Base-by-base conservation (phyloP, 1,284 basidiomycete species). In the Hypsizygus ulmarius region DNA sequence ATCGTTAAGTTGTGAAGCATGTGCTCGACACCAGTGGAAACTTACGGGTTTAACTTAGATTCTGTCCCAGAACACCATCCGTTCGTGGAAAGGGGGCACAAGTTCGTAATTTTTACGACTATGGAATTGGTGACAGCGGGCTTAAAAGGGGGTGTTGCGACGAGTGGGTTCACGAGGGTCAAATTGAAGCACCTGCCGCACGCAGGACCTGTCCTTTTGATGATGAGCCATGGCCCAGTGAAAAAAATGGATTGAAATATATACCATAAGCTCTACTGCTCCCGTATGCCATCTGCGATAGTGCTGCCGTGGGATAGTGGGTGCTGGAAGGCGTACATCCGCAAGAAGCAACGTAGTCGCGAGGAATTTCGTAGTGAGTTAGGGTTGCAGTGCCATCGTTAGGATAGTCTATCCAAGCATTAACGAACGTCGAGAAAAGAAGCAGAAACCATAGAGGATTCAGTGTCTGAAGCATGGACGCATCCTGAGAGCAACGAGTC, bases 111-210 rank as follows among this genome's bases (percentile, higher is more conserved):
- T 65, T 90, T 90, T 42, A 90, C 68, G 15, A 87, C 75, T 11
- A 90, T 68, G 36, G 76, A 84, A 46, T 81, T 85, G 12, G 73
- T 68, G n/a, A 69, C 68, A 29, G 75, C 59, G 1, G 86, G 86
- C 57, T 77, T 78, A 64, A 86, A 90, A 0, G 80, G 84, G n/a
- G 87, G 87, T 39, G 73, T 67, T 0, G 80, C 72, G 12, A 74
- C 70, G 59, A 82, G 81, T 5, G 86, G 80, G 57, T 87, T 81
- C 40, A 87, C 60, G 27, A 90, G 72, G 0, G 86, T 86, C 50
- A 90, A 66, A 41, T 83, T 83, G 66, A 90, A 90, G 71, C 88
- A 90, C 47, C 73, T 74, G 33, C 87, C 87, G 58, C 87, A 90
- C 3, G 74, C 76, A 33, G 85, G 81, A 4, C 73, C 73, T 72